Percentiles rank a stretch among this genome's conserved stretches.
phyloP scores from a whole-genome alignment of 768 basidiomycete species.

The Amanita muscaria region DNA sequence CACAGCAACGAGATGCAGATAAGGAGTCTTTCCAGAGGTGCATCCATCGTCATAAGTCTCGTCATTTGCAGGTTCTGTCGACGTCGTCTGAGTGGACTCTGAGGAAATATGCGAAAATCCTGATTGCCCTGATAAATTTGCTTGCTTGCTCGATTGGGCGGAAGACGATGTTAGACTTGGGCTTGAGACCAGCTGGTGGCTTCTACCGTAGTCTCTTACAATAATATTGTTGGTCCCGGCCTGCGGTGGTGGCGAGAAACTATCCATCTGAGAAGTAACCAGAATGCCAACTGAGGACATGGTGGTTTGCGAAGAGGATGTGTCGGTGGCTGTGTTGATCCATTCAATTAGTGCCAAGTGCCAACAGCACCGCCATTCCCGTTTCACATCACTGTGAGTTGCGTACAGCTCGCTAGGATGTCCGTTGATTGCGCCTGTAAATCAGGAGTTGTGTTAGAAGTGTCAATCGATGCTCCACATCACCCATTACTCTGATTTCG shows the following conservation, averaged over 20 bases:
- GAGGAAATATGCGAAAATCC: background rate
- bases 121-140: background rate
- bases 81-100: background rate
- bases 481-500: too few species aligned
- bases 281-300: slow-evolving; percentile 1
- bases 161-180: background rate
- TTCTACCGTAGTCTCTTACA: background rate
- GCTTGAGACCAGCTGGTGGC: background rate
- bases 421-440: too few species aligned
- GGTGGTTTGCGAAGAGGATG: background rate
- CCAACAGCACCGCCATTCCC: too few species aligned
- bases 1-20: background rate
- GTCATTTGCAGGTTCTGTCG: background rate
- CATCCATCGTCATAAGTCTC: background rate
- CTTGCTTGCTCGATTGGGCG: background rate
- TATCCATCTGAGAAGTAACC: background rate
- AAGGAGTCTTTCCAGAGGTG: background rate
- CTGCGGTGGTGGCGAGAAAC: background rate
- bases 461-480: too few species aligned
- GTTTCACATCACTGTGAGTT: too few species aligned
- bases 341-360: too few species aligned
- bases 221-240: background rate
- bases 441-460: too few species aligned
- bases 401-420: too few species aligned
- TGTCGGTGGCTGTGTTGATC: too few species aligned